Base-by-base conservation (phyloP, 495 filamentous ascomycete species). In the Symbiotaphrina buchneri region DNA sequence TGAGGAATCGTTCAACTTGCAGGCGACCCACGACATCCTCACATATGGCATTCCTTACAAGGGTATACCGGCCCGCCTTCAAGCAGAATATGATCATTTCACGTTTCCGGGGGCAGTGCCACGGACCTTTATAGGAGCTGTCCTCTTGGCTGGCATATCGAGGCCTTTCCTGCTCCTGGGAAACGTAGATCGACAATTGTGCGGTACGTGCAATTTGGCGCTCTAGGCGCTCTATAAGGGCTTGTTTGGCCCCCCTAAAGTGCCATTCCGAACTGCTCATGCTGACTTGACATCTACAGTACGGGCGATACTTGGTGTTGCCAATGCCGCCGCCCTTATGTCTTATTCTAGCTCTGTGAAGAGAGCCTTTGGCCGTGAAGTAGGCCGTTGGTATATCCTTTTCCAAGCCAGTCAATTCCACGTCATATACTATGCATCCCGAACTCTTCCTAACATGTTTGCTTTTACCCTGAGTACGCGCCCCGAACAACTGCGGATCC, bases 1-100 rank as follows among this genome's bases (percentile, higher is more conserved):
- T 33, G 87, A 99, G 47, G 87, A 99, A 54, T 94, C 84, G 0
- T 99, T 99, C 64, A 92, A 92, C 41, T 69, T 95, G 31, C 87
- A 99, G 47, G 87, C 87, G 0, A 71, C 72, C 4, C 90, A 95
- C 50, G 87, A 99, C 45, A 74, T 95, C 21, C 45, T 87, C 10
- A 64, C 59, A 2, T 82, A 83, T 49, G 79, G 82, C 1, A 65
- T 83, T 19, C 74, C 83, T 0, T 61, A 51, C 5, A 46, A 36
- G 13, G 53, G 77, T 43, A 41, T 65, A 16, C 36, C 55, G n/a
- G 39, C 51, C 1, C 48, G 52, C 8, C 51, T 74, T 18, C 54
- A 48, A 2, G 45, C 49, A 14, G 47, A 67, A 21, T 99, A 85
- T 58, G 87, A 99, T 41, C 87, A 99, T 53, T 74, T 90, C 40